Evolutionary conservation across 148 eudicot genomes (phyloP).

Genomic region (Amaranthus cruentus): DNA sequence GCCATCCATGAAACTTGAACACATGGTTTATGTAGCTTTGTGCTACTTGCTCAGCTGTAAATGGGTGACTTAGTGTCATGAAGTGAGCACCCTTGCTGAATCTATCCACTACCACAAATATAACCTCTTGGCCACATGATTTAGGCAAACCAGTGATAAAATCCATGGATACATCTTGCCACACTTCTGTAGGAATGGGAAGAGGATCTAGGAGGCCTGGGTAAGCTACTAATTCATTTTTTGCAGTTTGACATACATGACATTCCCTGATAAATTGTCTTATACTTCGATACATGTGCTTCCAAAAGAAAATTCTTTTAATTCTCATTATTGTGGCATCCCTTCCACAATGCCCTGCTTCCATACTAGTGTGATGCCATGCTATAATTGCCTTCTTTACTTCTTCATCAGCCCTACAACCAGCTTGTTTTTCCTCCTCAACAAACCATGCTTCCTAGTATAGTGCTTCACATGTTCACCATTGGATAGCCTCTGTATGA

Average conservation of each 20-base stretch:
- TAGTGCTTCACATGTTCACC: too few relatives aligned
- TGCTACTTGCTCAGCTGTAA: too few relatives aligned
- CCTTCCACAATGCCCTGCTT: not conserved
- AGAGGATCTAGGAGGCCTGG: conserved; percentile 3
- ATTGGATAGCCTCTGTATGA: not conserved
- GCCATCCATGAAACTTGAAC: not conserved
- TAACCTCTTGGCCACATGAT: not conserved
- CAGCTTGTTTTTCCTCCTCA: not conserved
- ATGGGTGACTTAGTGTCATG: not conserved
- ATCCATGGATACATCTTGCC: conserved; percentile 10
- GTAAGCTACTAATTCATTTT: not conserved
- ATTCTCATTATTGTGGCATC: not conserved
- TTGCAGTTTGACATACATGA: not conserved
- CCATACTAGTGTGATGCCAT: not conserved
- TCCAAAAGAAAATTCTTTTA: not conserved
- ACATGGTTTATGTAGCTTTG: not conserved
- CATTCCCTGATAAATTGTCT: not conserved
- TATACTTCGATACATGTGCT: not conserved
- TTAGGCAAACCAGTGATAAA: conserved; percentile 3
- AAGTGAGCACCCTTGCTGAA: conserved; percentile 1
- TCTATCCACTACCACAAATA: not conserved
- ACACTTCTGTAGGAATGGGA: not conserved
- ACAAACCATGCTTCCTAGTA: not conserved
- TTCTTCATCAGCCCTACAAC: not conserved
- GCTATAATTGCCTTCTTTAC: not conserved